Conservation (phyloP, 495 filamentous ascomycete genomes). For the Penicillium longicatenatum region DNA sequence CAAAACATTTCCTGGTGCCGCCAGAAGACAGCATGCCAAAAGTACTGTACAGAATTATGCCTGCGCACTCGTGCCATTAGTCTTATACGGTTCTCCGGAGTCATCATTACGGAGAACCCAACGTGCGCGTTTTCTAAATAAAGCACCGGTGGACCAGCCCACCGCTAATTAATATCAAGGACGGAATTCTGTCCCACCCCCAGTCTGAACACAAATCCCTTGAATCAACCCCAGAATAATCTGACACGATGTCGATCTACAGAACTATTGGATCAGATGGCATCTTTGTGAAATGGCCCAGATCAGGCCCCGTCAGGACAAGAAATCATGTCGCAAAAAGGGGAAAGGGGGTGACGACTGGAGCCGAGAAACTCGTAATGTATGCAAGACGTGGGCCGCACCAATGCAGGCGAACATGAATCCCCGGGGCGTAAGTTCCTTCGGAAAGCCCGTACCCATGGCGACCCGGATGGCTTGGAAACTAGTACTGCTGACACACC, state of each 20-base stretch:
- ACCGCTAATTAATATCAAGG: constrained; percentile 5
- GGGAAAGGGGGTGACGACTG: background rate
- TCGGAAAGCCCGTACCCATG: constrained; percentile 10
- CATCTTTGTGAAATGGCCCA: constrained; percentile 10
- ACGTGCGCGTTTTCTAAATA: constrained; percentile 6
- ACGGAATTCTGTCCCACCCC: constrained; percentile 12
- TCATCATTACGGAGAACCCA: background rate
- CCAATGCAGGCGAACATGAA: background rate
- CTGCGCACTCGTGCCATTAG: background rate
- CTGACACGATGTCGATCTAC: constrained; percentile 7
- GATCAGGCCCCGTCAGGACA: background rate
- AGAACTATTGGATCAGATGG: constrained; percentile 5
- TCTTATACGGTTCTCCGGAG: background rate
- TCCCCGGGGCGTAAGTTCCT: constrained; percentile 3
- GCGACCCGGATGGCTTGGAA: constrained; percentile 26
- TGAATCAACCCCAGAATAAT: constrained; percentile 5
- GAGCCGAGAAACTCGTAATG: constrained; percentile 6
- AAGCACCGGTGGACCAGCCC: constrained; percentile 2
- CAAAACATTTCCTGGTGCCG: background rate
- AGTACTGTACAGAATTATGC: background rate
- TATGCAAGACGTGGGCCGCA: constrained; percentile 3
- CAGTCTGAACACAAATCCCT: constrained; percentile 6
- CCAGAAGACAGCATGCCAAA: background rate
- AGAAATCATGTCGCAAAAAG: constrained; percentile 12
- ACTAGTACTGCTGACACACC: constrained; percentile 18